Percentiles rank a stretch among this genome's conserved stretches.
Conservation (phyloP, 2,329 filamentous ascomycete species). For the Diaporthe australafricana region DNA sequence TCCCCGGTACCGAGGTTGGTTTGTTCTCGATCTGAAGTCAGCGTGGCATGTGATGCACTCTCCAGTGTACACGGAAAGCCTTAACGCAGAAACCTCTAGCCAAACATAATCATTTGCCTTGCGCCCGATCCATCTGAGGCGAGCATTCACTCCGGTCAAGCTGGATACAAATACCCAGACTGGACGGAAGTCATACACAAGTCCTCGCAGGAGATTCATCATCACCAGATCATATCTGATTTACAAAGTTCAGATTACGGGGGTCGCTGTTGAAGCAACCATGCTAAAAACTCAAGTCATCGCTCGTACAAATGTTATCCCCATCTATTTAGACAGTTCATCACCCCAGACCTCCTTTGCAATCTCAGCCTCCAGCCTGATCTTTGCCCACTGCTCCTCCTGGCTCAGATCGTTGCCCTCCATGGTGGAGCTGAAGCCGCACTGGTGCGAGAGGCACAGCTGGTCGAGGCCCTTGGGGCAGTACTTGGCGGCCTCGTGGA, state of each 20-base stretch:
- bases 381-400: slow-evolving; percentile 69
- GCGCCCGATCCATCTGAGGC: too few relatives aligned
- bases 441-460: slow-evolving; percentile 68
- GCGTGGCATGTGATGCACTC: too few relatives aligned
- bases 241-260: neutral
- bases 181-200: too few relatives aligned
- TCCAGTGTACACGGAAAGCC: too few relatives aligned
- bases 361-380: slow-evolving; percentile 65
- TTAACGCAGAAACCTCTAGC: too few relatives aligned
- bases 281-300: slow-evolving; percentile 17
- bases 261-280: slow-evolving; percentile 32
- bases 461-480: slow-evolving; percentile 65
- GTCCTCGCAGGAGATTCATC: neutral
- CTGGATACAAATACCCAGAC: too few relatives aligned
- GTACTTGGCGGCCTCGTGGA: slow-evolving; percentile 58
- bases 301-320: neutral
- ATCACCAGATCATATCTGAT: neutral
- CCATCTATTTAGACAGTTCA: slow-evolving; percentile 49
- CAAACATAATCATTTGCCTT: too few relatives aligned
- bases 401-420: slow-evolving; percentile 68
- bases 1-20: too few relatives aligned
- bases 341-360: slow-evolving; percentile 68
- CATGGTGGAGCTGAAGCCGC: slow-evolving; percentile 66
- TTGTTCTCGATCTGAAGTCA: too few relatives aligned
- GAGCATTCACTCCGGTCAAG: too few relatives aligned